Percentiles rank a stretch among this genome's conserved stretches.
phyloP scores from a whole-genome alignment of 2,329 filamentous ascomycete species.

The Diaporthe sp. region DNA sequence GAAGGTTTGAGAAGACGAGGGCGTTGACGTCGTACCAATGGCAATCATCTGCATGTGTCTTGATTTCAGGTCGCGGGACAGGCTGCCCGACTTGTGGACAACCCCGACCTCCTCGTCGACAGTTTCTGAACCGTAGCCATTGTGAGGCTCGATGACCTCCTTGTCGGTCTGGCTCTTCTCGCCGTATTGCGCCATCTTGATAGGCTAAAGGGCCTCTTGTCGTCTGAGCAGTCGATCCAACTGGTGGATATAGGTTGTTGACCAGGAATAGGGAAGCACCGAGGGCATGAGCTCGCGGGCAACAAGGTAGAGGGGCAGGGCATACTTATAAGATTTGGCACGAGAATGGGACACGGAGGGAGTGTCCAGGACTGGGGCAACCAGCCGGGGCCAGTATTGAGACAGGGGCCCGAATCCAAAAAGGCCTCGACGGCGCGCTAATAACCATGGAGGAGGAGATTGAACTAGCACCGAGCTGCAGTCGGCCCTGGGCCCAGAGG shows the following conservation, averaged over 20 bases:
- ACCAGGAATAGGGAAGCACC: slow-evolving; percentile 1
- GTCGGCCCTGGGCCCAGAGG: slow-evolving; percentile 19
- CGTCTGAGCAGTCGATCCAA: neutral
- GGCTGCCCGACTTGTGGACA: slow-evolving; percentile 51
- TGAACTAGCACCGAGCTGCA: slow-evolving; percentile 15
- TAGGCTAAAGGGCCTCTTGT: slow-evolving; percentile 16
- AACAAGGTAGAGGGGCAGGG: slow-evolving; percentile 11
- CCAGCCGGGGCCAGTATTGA: slow-evolving; percentile 2
- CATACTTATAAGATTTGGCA: slow-evolving; percentile 29
- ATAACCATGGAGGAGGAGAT: slow-evolving; percentile 21
- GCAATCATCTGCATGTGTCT: slow-evolving; percentile 64
- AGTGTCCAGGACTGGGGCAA: slow-evolving; percentile 18
- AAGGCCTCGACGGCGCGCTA: slow-evolving; percentile 34
- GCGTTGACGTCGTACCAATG: slow-evolving; percentile 52
- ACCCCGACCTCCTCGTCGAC: slow-evolving; percentile 55
- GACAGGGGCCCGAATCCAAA: slow-evolving; percentile 35
- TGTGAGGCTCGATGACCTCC: slow-evolving; percentile 41
- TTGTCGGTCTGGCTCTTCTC: slow-evolving; percentile 47
- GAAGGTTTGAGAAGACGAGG: neutral
- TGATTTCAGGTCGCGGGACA: slow-evolving; percentile 54
- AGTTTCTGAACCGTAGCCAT: slow-evolving; percentile 42
- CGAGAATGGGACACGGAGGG: slow-evolving; percentile 18
- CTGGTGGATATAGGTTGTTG: neutral
- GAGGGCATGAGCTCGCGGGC: neutral
- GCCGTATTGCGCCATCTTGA: slow-evolving; percentile 46